Conservation (phyloP, 805 yeast species). For the Suhomyces faveliae region DNA sequence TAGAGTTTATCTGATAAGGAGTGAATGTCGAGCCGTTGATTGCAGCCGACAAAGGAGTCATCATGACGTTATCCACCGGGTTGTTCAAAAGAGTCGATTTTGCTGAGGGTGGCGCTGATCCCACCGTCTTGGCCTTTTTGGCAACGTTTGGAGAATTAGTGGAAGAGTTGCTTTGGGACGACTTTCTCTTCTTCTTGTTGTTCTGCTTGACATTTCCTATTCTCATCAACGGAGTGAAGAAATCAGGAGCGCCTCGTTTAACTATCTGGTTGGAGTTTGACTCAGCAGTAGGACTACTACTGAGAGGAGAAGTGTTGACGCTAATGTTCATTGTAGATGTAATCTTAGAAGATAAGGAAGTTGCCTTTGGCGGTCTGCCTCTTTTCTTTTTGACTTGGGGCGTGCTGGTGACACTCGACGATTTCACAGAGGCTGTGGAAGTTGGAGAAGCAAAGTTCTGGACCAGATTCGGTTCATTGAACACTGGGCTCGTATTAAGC, state of each 20-base stretch:
- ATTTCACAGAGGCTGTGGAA: background rate
- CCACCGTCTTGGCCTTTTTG: slow-evolving; percentile 3
- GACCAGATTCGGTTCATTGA: background rate
- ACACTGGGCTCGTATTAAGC: background rate
- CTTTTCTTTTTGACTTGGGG: slow-evolving; percentile 37
- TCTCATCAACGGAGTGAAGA: slow-evolving; percentile 44
- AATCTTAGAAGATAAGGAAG: slow-evolving; percentile 35
- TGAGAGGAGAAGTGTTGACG: slow-evolving; percentile 37
- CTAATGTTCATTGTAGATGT: slow-evolving; percentile 42
- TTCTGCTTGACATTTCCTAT: slow-evolving; percentile 29
- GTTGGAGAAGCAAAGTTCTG: background rate
- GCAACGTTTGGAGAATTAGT: slow-evolving; percentile 8
- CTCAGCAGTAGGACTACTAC: slow-evolving; percentile 39
- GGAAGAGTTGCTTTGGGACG: slow-evolving; percentile 5
- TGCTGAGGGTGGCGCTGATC: background rate
- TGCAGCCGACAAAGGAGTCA: slow-evolving; percentile 20
- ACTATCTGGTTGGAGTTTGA: slow-evolving; percentile 37
- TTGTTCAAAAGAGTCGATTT: background rate
- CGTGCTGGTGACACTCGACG: slow-evolving; percentile 1
- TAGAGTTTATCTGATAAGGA: slow-evolving; percentile 26
- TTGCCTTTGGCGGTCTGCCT: slow-evolving; percentile 48
- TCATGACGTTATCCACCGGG: background rate
- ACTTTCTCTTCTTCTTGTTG: slow-evolving; percentile 11
- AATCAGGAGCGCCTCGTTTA: slow-evolving; percentile 42
- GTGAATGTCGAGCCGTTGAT: slow-evolving; percentile 15